These are phyloP conservation scores for Vicia sativa DNA, from an alignment of 306 rosid species.

Conservation along the genomic window DNA sequence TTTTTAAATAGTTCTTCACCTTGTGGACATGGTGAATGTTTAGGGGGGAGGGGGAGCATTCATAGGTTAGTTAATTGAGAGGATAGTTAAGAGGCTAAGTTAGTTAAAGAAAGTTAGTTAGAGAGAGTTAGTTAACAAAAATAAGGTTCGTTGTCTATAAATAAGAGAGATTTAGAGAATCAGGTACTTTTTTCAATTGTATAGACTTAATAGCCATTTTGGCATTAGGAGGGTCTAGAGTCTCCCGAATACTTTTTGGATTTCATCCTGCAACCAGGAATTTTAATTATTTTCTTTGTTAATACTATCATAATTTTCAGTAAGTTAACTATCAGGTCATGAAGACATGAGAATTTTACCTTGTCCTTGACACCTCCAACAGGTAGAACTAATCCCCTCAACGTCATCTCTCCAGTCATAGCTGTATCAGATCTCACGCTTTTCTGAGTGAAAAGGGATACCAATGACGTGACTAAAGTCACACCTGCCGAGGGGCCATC, in stretches of 20 bases:
- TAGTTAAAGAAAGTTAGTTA: not conserved
- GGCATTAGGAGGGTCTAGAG: slow-evolving; percentile 1
- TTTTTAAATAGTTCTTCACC: slow-evolving; percentile 8
- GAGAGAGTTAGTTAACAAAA: not conserved
- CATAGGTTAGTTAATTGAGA: slow-evolving; percentile 3
- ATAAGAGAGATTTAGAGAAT: not conserved
- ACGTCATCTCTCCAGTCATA: slow-evolving; percentile 99
- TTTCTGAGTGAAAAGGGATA: slow-evolving; percentile 79
- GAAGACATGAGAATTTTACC: slow-evolving; percentile 52
- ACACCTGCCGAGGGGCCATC: slow-evolving; percentile 99
- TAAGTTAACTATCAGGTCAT: slow-evolving; percentile 27
- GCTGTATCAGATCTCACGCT: slow-evolving; percentile 94
- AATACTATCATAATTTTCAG: slow-evolving; percentile 12
- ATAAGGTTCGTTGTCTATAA: not conserved
- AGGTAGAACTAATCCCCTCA: slow-evolving; percentile 95
- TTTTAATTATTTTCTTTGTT: not conserved
- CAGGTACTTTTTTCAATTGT: not conserved
- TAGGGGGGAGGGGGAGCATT: not conserved
- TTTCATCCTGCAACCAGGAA: not conserved
- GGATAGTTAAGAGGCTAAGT: not conserved
- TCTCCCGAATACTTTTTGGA: slow-evolving; percentile 1
- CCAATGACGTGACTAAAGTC: slow-evolving; percentile 93
- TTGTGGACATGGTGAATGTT: not conserved
- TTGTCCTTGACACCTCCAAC: slow-evolving; percentile 99
- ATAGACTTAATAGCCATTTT: slow-evolving; percentile 1